Base-by-base conservation (phyloP, 2,329 filamentous ascomycete species). In the Septoria linicola region DNA sequence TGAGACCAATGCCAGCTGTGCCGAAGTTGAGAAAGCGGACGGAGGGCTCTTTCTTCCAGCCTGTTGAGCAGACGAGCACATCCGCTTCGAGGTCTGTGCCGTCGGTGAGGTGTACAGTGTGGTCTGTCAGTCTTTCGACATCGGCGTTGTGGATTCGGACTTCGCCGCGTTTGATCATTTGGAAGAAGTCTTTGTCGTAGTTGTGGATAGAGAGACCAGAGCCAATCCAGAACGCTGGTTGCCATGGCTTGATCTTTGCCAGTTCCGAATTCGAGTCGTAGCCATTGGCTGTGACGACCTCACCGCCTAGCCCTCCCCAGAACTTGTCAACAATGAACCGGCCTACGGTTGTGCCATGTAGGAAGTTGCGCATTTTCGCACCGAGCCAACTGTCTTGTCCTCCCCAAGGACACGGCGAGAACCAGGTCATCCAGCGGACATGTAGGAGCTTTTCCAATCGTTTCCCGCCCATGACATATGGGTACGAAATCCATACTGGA, bases 371-470 rank as follows among this genome's bases (percentile, higher is more conserved):
- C 1, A 80, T 71, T 23, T 46, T 45, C 5, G 47, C 48, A 14
- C 34, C 44, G 70, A 70, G 10, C 75, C 71, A 85, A 1, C 83
- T 84, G 61, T 83, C 83, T 1, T 76, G 78, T 1, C 76, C 73
- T 3, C 83, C 84, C 83, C 85, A 91, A 11, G 86, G 77, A 63
- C 86, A 90, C 0, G 88, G 87, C 44, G 80, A 84, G 68, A 91
- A 82, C 82, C 84, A 89, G 1, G 82, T 86, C 46, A 90, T 70
- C 57, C 87, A 76, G 0, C 87, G 81, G 0, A 80, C 85, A 25
- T 80, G 78, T 3, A 85, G 77, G 3, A 89, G 75, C 60, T 84
- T 81, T 67, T 89, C 85, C 0, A 88, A 70, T 77, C 60, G 42
- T 65, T 84, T 84, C n/a, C 87, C 63, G 0, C 84, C 83, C 1